Evolutionary conservation across 495 filamentous ascomycete genomes (phyloP), one percentile per base, ranked within the genome.

Genomic region (Cudoniella acicularis): DNA sequence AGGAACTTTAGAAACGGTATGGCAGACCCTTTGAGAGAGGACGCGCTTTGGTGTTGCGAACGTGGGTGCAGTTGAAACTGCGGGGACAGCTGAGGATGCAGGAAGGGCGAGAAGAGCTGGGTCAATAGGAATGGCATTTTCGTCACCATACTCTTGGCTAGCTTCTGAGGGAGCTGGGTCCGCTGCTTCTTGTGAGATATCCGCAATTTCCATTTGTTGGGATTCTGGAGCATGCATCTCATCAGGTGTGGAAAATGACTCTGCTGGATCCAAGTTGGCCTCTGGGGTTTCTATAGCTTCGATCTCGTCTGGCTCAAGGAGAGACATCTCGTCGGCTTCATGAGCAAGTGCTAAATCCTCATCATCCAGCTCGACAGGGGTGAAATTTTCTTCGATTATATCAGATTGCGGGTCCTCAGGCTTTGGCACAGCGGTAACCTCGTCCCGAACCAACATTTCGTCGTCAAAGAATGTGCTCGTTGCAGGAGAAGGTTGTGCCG

Each of bases 1-100:
- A 3, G 89, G 87, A 0, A 92, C 86, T 73, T 91, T 92, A 13
- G 84, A 86, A 0, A 88, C 81, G 0, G 88, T 92, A 65, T 89
- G 84, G 56, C 87, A 77, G 13, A 82, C 79, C 24, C 71, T 56
- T 42, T 67, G 55, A 0, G 56, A 25, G 1, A 64, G 54, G 63
- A 23, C 66, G 64, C 45, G 70, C 52, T 57, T 68, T 52, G 64
- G 57, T 17, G 60, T 64, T 13, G 52, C 17, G 18, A 59, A 64
- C 3, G 10, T 17, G 42, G 50, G 52, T 8, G 58, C 13, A 8
- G 57, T 13, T 9, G 54, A 40, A 17, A 17, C 40, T 6, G 30
- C 30, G 6, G 30, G 30, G 6, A n/a, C n/a, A n/a, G 30, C 30
- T 62, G 27, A 13, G 23, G 41, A 56, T 18, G 46, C 22, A 8